A percentile compares a stretch with the other conserved stretches of the same genome.
Conservation (phyloP, 164 flowering plant genomes). For the Chimonanthus salicifolius region DNA sequence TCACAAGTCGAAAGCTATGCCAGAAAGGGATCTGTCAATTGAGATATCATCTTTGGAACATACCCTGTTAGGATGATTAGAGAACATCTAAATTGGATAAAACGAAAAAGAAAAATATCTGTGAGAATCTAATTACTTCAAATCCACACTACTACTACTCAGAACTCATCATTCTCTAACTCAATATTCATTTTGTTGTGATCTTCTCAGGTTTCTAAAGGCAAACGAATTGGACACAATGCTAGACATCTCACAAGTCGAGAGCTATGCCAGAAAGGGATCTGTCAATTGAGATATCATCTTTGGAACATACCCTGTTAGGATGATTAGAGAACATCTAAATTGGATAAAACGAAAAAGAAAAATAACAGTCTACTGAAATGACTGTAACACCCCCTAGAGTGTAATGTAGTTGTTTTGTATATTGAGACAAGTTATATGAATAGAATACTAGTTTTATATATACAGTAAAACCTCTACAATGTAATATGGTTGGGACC, state of each 20-base stretch:
- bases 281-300: slow-evolving; percentile 6
- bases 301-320: background rate
- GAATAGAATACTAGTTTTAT: background rate
- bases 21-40: slow-evolving; percentile 27
- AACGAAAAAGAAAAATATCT: no score
- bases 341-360: background rate
- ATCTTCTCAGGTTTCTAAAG: slow-evolving; percentile 51
- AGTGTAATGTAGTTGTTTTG: background rate
- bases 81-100: background rate
- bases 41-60: background rate
- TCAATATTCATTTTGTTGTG: background rate
- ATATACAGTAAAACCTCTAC: no score
- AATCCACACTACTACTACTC: background rate
- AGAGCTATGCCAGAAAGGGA: slow-evolving; percentile 40
- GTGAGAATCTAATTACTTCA: no score
- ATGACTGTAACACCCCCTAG: no score
- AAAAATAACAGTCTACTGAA: background rate
- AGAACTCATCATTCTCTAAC: background rate
- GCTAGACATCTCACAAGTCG: slow-evolving; percentile 58
- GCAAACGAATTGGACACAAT: slow-evolving; percentile 42
- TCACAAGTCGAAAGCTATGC: slow-evolving; percentile 46
- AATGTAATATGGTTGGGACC: no score
- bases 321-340: background rate
- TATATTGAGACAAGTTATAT: background rate
- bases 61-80: background rate